These are phyloP conservation scores for Thecaphora thlaspeos DNA, from an alignment of 1,284 basidiomycete species.

Conservation along the genomic window DNA sequence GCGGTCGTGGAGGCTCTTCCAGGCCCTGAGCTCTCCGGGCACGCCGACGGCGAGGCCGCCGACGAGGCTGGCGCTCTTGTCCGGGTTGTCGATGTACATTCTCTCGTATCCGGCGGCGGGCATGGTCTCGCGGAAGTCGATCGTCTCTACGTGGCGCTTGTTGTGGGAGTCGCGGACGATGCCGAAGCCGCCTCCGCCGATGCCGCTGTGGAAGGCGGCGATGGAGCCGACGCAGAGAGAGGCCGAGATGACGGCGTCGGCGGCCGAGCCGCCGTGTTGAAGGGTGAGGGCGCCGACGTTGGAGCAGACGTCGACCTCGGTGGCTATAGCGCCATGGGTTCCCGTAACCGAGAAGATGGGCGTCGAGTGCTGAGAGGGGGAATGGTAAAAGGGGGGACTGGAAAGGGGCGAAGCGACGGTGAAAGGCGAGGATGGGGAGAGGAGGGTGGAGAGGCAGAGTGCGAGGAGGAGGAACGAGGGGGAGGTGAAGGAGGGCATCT, in stretches of 20 bases:
- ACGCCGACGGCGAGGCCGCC: slow-evolving; percentile 56
- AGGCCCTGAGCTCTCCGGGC: slow-evolving; percentile 57
- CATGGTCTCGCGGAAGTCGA: slow-evolving; percentile 60
- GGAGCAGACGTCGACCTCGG: slow-evolving; percentile 59
- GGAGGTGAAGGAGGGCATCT: no score
- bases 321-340: slow-evolving; percentile 45
- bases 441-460: no score
- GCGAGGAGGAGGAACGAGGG: no score
- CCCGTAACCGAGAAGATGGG: slow-evolving; percentile 32
- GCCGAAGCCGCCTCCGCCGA: slow-evolving; percentile 58
- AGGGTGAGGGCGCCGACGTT: slow-evolving; percentile 59
- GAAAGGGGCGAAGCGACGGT: no score
- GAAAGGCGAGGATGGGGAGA: no score
- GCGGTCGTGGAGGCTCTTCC: slow-evolving; percentile 49
- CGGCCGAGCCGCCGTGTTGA: slow-evolving; percentile 58
- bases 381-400: slow-evolving; percentile 16
- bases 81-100: slow-evolving; percentile 48
- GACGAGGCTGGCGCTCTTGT: slow-evolving; percentile 20
- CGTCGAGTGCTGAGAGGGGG: slow-evolving; percentile 41
- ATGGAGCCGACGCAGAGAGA: slow-evolving; percentile 59
- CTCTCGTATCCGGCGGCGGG: slow-evolving; percentile 58
- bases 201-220: slow-evolving; percentile 59
- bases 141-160: slow-evolving; percentile 48
- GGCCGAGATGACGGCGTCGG: slow-evolving; percentile 55
- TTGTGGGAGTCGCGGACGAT: slow-evolving; percentile 30